A percentile compares a stretch with the other conserved stretches of the same genome.
Conservation (phyloP, 2,329 filamentous ascomycete genomes). For the Calonectria hongkongensis region DNA sequence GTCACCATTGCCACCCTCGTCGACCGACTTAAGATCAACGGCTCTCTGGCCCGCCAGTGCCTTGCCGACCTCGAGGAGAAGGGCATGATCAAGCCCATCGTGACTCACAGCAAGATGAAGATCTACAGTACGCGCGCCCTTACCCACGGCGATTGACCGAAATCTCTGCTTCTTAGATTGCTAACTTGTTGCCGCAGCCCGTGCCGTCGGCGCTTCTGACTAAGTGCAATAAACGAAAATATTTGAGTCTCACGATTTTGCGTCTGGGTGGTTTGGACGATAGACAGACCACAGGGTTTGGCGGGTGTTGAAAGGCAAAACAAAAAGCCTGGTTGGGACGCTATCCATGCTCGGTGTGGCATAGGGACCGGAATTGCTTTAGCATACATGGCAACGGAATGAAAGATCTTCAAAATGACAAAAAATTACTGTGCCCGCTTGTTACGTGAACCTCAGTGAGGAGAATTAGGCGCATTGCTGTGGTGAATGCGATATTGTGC, state of each 20-base stretch:
- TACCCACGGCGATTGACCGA: conserved; percentile 30
- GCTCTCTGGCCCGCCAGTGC: conserved; percentile 93
- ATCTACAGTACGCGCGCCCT: conserved; percentile 86
- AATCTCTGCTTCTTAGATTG: conserved; percentile 28
- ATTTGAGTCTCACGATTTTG: conserved; percentile 62
- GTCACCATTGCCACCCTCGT: conserved; percentile 99
- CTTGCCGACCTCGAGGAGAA: conserved; percentile 96
- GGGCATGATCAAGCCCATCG: conserved; percentile 98
- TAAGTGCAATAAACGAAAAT: conserved; percentile 60
- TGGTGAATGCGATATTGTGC: not conserved
- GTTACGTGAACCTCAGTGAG: conserved; percentile 23
- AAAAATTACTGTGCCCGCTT: conserved; percentile 37
- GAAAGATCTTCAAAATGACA: conserved; percentile 60
- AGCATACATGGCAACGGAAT: conserved; percentile 63
- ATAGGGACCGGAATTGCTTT: conserved; percentile 62
- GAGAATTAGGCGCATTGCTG: not conserved
- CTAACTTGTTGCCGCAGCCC: conserved; percentile 68
- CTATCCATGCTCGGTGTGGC: conserved; percentile 64
- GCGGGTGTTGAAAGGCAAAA: conserved; percentile 59
- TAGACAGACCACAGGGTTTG: conserved; percentile 59
- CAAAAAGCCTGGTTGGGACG: conserved; percentile 62
- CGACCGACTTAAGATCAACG: conserved; percentile 99
- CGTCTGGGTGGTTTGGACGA: conserved; percentile 62
- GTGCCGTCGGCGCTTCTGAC: conserved; percentile 73
- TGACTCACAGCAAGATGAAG: conserved; percentile 96